Conservation (phyloP, 768 basidiomycete genomes). For the Myochromella boudieri region DNA sequence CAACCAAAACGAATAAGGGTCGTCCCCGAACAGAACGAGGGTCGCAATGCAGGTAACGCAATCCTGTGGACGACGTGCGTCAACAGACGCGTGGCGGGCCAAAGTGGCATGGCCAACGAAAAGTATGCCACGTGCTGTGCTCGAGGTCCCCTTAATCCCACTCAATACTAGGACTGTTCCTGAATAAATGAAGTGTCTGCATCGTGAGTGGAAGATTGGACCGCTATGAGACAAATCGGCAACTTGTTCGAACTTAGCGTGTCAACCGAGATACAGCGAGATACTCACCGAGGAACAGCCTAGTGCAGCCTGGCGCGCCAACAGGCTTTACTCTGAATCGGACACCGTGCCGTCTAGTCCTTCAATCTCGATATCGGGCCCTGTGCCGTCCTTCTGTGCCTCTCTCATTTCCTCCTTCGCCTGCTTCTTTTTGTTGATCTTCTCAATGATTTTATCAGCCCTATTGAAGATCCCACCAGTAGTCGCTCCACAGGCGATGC, state of each 20-base stretch:
- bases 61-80: neutral
- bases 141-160: neutral
- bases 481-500: constrained; percentile 88
- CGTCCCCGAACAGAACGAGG: too few relatives aligned
- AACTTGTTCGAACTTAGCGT: too few relatives aligned
- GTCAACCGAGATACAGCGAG: too few relatives aligned
- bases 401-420: constrained; percentile 53
- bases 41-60: too few relatives aligned
- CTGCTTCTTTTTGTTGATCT: constrained; percentile 72
- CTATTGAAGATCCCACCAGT: constrained; percentile 97
- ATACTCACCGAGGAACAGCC: neutral
- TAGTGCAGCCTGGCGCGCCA: neutral
- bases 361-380: constrained; percentile 56
- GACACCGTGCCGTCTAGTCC: constrained; percentile 35
- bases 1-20: too few relatives aligned
- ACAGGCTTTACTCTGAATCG: constrained; percentile 26
- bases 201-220: constrained; percentile 1
- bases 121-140: neutral
- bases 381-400: constrained; percentile 38
- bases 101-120: constrained; percentile 1
- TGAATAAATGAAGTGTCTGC: constrained; percentile 5
- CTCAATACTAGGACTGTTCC: neutral
- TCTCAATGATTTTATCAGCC: constrained; percentile 89
- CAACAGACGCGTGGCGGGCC: neutral
- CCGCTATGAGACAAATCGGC: too few relatives aligned